phyloP scores from a whole-genome alignment of 768 basidiomycete species.

The Mycena alexandri region DNA sequence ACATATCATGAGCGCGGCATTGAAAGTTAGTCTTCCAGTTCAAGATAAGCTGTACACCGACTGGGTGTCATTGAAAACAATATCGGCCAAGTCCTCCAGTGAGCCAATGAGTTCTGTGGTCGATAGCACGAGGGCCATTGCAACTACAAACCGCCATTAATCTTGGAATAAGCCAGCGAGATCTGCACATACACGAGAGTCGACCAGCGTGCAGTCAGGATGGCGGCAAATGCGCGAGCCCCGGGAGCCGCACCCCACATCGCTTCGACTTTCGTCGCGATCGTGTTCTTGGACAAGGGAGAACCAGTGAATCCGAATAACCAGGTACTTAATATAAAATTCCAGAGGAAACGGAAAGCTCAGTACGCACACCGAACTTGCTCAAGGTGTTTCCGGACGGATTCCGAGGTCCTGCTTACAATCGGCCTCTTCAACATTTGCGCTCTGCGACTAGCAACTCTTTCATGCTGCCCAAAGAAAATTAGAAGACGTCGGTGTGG shows the following conservation, averaged over 20 bases:
- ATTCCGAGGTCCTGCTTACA: not conserved
- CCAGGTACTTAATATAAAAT: not conserved
- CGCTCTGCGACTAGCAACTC: conserved; percentile 19
- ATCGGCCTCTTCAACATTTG: conserved; percentile 19
- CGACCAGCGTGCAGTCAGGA: not conserved
- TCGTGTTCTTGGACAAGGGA: too few relatives aligned
- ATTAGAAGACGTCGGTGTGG: not conserved
- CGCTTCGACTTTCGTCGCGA: too few relatives aligned
- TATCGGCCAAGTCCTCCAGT: conserved; percentile 71
- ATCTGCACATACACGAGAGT: conserved; percentile 12
- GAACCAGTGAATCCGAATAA: too few relatives aligned
- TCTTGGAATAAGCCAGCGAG: not conserved
- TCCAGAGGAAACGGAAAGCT: not conserved
- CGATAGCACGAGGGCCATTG: conserved; percentile 36
- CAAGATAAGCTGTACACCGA: too few relatives aligned
- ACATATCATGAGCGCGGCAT: too few relatives aligned
- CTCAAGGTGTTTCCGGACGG: conserved; percentile 16
- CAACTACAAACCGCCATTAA: conserved; percentile 15
- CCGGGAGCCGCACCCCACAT: too few relatives aligned
- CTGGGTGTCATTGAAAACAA: conserved; percentile 74
- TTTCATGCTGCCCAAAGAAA: conserved; percentile 9
- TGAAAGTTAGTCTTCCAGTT: too few relatives aligned
- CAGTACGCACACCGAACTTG: conserved; percentile 22
- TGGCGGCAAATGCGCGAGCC: too few relatives aligned
- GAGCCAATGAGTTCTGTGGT: conserved; percentile 63